A percentile compares a stretch with the other conserved stretches of the same genome.
Conservation (phyloP, 768 basidiomycete genomes). For the Leccinum disarticulatum region DNA sequence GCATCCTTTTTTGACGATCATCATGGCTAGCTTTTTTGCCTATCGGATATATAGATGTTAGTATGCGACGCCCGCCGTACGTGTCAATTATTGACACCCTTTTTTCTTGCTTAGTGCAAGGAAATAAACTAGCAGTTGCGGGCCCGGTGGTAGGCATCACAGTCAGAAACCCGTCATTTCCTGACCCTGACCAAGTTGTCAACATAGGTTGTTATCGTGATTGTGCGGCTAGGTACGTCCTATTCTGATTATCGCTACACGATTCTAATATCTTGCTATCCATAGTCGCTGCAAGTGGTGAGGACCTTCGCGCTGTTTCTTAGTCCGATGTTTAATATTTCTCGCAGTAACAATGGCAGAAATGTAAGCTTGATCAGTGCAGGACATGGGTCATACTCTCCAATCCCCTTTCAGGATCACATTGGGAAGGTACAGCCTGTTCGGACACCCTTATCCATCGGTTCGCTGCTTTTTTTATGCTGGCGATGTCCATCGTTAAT, state of each 20-base stretch:
- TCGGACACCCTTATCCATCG: slow-evolving; percentile 12
- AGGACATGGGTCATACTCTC: not conserved
- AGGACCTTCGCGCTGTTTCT: not conserved
- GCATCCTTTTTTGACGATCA: not conserved
- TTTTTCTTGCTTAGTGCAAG: slow-evolving; percentile 13
- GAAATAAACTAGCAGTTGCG: slow-evolving; percentile 11
- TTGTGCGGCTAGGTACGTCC: slow-evolving; percentile 20
- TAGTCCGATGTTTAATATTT: not conserved
- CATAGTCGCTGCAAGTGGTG: slow-evolving; percentile 25
- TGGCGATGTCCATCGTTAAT: not conserved
- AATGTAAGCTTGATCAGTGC: slow-evolving; percentile 15
- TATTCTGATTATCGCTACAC: not conserved
- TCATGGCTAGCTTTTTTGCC: slow-evolving; percentile 22
- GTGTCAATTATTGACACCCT: not conserved
- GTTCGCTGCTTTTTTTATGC: not conserved
- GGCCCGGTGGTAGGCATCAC: slow-evolving; percentile 16
- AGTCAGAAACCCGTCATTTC: not conserved
- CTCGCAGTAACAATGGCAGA: slow-evolving; percentile 22
- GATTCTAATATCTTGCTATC: slow-evolving; percentile 1
- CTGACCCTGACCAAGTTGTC: not conserved
- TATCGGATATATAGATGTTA: slow-evolving; percentile 26
- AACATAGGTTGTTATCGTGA: slow-evolving; percentile 17
- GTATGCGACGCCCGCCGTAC: not conserved
- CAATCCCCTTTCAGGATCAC: slow-evolving; percentile 12
- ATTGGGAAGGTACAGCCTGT: slow-evolving; percentile 11